Base-by-base conservation (phyloP, 2,329 filamentous ascomycete genomes). In the Lasiodiplodia gonubiensis region DNA sequence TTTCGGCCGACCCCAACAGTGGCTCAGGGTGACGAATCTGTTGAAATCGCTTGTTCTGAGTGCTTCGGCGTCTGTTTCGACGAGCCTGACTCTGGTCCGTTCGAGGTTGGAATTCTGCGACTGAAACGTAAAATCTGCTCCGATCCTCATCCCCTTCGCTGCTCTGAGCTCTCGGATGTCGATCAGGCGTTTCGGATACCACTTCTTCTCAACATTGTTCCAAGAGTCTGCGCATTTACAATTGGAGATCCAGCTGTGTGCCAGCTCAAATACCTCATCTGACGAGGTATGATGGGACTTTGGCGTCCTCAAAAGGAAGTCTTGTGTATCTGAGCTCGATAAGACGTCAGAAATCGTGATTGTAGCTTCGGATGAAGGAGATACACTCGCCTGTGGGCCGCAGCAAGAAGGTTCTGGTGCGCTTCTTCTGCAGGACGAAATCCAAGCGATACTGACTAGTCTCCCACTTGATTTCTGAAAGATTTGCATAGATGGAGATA, bases 1-100 rank as follows among this genome's bases (percentile, higher is more conserved):
- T 1, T 8, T 27, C 0, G 54, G 54, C 52, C 4, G 33, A 4
- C 71, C 70, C 71, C 71, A 72, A 42, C 71, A 72, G 30, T 72
- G 71, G 12, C 67, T 69, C 37, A 71, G 30, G 3, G 30, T 60
- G 48, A 48, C 51, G 14, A 59, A 55, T 18, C 33, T 30, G 27
- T 57, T 33, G 4, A 42, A 23, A 18, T 21, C 8, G 0, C 46
- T 16, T 10, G 14, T 5, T 1, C 27, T 39, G n/a, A 54, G 30
- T 16, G 18, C n/a, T 10, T 6, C 30, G 5, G 12, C 16, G 14
- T 25, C 49, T 3, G 8, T 16, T 30, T 52, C 49, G 23, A 52
- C 49, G 5, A 52, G 49, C 23, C 21, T 18, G 12, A 54, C 14
- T 11, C n/a, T 35, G 4, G 18, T n/a, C 6, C 21, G 25, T 2